Evolutionary conservation across 768 basidiomycete genomes (phyloP).

Genomic region (Termitomyces heimii): DNA sequence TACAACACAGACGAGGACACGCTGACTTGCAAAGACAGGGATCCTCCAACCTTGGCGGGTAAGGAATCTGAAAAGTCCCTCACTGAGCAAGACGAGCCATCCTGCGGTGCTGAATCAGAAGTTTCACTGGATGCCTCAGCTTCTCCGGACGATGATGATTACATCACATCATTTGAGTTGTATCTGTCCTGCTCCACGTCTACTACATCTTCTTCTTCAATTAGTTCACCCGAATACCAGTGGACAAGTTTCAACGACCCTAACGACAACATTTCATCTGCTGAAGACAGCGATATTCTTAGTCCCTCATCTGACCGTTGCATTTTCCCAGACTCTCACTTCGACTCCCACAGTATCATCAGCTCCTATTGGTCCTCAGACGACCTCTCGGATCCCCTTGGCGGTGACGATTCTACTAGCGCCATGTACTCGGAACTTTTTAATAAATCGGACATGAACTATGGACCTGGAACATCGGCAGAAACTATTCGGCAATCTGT

Average conservation of each 20-base stretch:
- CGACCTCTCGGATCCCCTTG: constrained; percentile 11
- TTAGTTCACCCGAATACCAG: constrained; percentile 19
- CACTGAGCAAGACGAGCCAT: constrained; percentile 6
- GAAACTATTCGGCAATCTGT: constrained; percentile 33
- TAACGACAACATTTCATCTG: constrained; percentile 15
- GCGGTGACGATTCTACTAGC: constrained; percentile 1
- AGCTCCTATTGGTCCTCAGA: constrained; percentile 17
- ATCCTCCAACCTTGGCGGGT: background rate
- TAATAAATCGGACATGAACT: constrained; percentile 17
- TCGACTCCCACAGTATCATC: constrained; percentile 15
- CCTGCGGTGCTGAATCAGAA: constrained; percentile 13
- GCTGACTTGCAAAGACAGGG: background rate
- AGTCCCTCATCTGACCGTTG: constrained; percentile 20
- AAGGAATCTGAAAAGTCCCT: background rate
- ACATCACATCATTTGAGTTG: constrained; percentile 21
- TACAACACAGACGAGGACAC: constrained; percentile 6
- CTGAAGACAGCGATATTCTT: constrained; percentile 22
- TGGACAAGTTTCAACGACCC: constrained; percentile 12
- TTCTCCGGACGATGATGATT: constrained; percentile 6
- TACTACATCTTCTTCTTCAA: constrained; percentile 26
- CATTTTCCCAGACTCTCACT: constrained; percentile 14
- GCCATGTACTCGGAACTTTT: constrained; percentile 11
- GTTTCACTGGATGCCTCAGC: constrained; percentile 10
- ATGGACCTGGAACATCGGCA: constrained; percentile 40
- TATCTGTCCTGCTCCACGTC: constrained; percentile 41